These are phyloP conservation scores for Myxozyma mucilagina DNA, from an alignment of 805 yeast genomes.

Conservation along the genomic window DNA sequence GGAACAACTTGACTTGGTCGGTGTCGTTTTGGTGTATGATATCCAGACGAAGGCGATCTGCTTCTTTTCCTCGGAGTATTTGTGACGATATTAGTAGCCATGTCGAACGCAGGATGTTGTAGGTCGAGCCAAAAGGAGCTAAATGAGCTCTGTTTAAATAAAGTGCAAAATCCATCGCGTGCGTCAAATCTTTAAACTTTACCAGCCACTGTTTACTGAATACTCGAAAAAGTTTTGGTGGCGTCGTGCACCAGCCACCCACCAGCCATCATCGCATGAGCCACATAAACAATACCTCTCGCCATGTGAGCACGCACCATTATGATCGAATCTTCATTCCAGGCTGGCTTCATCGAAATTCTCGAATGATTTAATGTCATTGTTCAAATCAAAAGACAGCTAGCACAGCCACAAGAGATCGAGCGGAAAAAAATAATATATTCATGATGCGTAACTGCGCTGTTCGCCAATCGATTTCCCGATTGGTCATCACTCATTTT, in stretches of 20 bases:
- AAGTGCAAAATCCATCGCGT: neutral
- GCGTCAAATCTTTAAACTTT: neutral
- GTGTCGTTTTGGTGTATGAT: neutral
- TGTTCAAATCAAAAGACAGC: too few species aligned
- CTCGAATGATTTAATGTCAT: too few species aligned
- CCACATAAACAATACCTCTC: too few species aligned
- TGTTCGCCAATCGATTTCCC: conserved; percentile 5
- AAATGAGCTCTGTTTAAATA: neutral
- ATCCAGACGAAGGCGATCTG: conserved; percentile 1
- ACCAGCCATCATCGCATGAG: neutral
- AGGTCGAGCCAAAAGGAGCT: neutral
- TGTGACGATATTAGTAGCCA: neutral
- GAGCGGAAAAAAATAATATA: too few species aligned
- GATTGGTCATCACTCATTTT: neutral
- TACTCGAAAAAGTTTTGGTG: neutral
- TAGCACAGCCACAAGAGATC: too few species aligned
- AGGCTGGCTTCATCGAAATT: neutral
- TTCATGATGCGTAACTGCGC: too few species aligned
- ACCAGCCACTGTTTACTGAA: conserved; percentile 7
- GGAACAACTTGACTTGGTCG: neutral
- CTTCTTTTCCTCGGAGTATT: conserved; percentile 1
- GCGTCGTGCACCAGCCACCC: neutral
- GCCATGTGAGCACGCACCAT: too few species aligned
- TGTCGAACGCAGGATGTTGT: neutral
- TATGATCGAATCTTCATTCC: neutral